These are phyloP conservation scores for Myxozyma geophila DNA, from an alignment of 805 yeast genomes.

Conservation along the genomic window DNA sequence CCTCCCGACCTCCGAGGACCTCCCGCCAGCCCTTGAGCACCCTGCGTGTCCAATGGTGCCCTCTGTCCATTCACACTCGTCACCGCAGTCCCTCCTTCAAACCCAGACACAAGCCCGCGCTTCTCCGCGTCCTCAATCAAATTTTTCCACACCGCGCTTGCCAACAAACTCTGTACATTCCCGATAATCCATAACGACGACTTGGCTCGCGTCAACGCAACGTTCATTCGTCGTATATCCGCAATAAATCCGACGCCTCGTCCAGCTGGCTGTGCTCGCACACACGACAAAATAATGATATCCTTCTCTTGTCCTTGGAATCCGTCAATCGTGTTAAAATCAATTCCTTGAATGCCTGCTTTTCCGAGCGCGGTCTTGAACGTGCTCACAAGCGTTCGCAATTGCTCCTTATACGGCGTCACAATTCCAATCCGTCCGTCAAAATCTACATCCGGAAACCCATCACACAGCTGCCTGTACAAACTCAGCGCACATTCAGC, in stretches of 20 bases:
- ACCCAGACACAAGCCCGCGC: constrained; percentile 46
- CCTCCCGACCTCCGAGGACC: too few species aligned
- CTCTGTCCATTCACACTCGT: neutral
- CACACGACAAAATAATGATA: constrained; percentile 91
- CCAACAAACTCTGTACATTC: constrained; percentile 63
- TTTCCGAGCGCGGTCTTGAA: constrained; percentile 68
- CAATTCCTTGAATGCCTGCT: constrained; percentile 65
- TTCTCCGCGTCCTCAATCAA: constrained; percentile 67
- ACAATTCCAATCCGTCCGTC: constrained; percentile 82
- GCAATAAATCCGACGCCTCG: constrained; percentile 97
- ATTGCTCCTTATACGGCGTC: constrained; percentile 94
- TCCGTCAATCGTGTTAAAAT: constrained; percentile 95
- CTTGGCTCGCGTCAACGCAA: constrained; percentile 92
- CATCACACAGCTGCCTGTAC: constrained; percentile 56
- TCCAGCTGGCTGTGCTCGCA: constrained; percentile 71
- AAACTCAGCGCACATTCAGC: constrained; percentile 74
- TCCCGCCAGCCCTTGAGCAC: too few species aligned
- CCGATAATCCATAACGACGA: constrained; percentile 94
- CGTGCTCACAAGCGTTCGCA: constrained; percentile 57
- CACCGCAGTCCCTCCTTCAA: constrained; percentile 3
- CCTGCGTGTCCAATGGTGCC: too few species aligned
- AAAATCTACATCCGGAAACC: constrained; percentile 59
- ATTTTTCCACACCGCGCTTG: constrained; percentile 73
- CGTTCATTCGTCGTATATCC: constrained; percentile 95
- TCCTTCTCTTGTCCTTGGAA: constrained; percentile 98